A percentile compares a stretch with the other conserved stretches of the same genome.
Evolutionary conservation across 352 stramenopile genomes (phyloP).

Genomic region (Aphanomyces cochlioides): DNA sequence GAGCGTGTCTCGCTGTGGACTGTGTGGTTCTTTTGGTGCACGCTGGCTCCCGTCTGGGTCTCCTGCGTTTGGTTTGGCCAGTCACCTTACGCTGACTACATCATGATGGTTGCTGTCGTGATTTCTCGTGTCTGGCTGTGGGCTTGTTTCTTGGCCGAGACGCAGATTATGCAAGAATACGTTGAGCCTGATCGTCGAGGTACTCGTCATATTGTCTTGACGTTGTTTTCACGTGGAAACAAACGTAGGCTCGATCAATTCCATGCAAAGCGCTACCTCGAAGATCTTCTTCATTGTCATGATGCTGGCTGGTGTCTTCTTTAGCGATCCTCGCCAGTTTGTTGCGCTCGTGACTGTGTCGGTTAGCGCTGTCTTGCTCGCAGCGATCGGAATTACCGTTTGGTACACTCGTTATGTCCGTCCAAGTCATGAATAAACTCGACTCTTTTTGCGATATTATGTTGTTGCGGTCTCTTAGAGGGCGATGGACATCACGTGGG

Average conservation of each 20-base stretch:
- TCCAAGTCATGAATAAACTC: not conserved
- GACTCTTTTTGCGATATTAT: not conserved
- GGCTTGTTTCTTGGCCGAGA: conserved; percentile 55
- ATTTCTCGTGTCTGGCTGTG: conserved; percentile 56
- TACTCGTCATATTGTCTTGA: conserved; percentile 8
- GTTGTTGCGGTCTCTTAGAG: too few relatives aligned
- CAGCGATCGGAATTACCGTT: conserved; percentile 48
- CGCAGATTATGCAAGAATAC: conserved; percentile 71
- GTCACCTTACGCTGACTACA: conserved; percentile 48
- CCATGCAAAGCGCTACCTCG: conserved; percentile 59
- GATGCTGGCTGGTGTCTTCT: conserved; percentile 45
- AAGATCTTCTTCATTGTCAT: conserved; percentile 67
- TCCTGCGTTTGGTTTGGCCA: conserved; percentile 46
- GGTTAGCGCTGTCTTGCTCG: conserved; percentile 41
- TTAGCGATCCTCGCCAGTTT: conserved; percentile 53
- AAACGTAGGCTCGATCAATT: conserved; percentile 40
- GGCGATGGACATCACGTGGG: too few relatives aligned
- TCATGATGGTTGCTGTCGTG: conserved; percentile 48
- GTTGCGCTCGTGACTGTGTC: conserved; percentile 55
- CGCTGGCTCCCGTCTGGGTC: conserved; percentile 40
- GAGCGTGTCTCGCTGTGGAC: conserved; percentile 49
- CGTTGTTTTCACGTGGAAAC: too few relatives aligned
- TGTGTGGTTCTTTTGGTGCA: conserved; percentile 64
- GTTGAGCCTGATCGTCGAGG: conserved; percentile 48
- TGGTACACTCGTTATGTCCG: conserved; percentile 43